These are phyloP conservation scores for Glebionis coronaria DNA, from an alignment of 129 eudicot genomes.

Conservation along the genomic window DNA sequence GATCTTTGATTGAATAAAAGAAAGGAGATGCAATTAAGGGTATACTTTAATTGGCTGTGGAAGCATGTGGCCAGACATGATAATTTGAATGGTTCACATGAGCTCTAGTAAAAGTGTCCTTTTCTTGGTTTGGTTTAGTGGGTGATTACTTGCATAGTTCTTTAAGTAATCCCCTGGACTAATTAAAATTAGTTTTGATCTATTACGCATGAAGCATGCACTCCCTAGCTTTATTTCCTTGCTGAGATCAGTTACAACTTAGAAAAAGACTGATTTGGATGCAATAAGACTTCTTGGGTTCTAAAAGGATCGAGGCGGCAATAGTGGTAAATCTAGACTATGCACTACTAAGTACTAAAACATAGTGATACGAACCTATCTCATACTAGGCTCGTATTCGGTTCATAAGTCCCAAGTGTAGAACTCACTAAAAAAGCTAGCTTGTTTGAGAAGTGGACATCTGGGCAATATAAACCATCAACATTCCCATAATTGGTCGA, in stretches of 20 bases:
- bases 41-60: constrained; percentile 46
- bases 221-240: constrained; percentile 20
- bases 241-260: constrained; percentile 16
- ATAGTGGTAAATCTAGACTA: not conserved
- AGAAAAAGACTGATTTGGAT: constrained; percentile 14
- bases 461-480: too few relatives aligned
- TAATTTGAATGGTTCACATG: constrained; percentile 53
- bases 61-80: constrained; percentile 67
- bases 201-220: constrained; percentile 8
- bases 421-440: too few relatives aligned
- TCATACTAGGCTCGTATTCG: too few relatives aligned
- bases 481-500: too few relatives aligned
- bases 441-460: too few relatives aligned
- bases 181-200: constrained; percentile 19
- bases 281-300: constrained; percentile 8
- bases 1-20: constrained; percentile 31
- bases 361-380: too few relatives aligned
- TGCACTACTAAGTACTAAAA: too few relatives aligned
- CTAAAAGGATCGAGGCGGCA: not conserved
- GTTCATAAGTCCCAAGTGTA: too few relatives aligned
- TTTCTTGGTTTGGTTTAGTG: constrained; percentile 31
- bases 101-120: constrained; percentile 30
- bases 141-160: constrained; percentile 15
- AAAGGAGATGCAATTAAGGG: constrained; percentile 25
- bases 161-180: constrained; percentile 22